Conservation (phyloP, 2,329 filamentous ascomycete species). For the Diaporthe sp. region DNA sequence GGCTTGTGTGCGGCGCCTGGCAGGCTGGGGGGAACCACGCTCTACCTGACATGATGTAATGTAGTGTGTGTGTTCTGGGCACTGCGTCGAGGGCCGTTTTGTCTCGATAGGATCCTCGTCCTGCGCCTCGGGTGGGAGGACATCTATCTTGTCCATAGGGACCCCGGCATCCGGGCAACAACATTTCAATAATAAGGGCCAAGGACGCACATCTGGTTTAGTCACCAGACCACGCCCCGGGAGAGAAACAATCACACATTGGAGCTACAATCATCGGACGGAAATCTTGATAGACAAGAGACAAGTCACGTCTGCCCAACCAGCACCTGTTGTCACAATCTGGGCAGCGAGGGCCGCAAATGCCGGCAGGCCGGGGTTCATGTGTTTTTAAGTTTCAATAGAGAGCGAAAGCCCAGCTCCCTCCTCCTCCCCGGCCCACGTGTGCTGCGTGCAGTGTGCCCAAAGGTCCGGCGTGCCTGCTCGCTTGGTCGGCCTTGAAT, state of each 20-base stretch:
- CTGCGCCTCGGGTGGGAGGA: neutral
- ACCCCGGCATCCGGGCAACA: neutral
- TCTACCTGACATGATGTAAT: neutral
- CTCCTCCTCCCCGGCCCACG: neutral
- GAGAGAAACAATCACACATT: neutral
- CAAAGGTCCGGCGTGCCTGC: neutral
- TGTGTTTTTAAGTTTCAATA: slow-evolving; percentile 5
- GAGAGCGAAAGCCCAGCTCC: neutral
- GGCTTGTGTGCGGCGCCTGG: neutral
- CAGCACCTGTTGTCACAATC: slow-evolving; percentile 6
- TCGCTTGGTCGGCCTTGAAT: neutral
- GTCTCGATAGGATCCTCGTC: neutral
- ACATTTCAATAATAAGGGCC: neutral
- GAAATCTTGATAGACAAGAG: slow-evolving; percentile 7
- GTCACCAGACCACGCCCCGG: slow-evolving; percentile 15
- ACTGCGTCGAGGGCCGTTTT: neutral
- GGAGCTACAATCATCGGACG: slow-evolving; percentile 20
- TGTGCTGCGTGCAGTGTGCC: neutral
- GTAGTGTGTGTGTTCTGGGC: no score
- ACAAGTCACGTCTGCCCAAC: neutral
- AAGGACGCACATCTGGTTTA: neutral
- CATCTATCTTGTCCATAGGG: neutral
- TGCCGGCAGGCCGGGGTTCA: slow-evolving; percentile 7
- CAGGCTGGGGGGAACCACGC: neutral
- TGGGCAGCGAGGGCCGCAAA: slow-evolving; percentile 10